These are phyloP conservation scores for Verticillium dahliae DNA, from an alignment of 2,329 filamentous ascomycete genomes.

Conservation along the genomic window DNA sequence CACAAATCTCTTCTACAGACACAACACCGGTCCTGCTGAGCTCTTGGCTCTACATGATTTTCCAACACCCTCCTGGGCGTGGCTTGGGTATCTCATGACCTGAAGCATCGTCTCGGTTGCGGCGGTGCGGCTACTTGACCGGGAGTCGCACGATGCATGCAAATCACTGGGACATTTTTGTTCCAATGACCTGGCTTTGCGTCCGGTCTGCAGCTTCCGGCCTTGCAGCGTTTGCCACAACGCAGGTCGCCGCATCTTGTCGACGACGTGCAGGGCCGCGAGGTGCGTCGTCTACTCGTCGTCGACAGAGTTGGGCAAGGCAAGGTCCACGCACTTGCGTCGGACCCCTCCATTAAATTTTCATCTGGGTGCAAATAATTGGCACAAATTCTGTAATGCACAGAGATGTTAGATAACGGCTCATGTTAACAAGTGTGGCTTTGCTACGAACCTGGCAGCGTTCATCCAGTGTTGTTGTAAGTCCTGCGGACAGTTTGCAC, in stretches of 20 bases:
- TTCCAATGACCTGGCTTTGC: not conserved
- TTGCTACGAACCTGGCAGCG: not conserved
- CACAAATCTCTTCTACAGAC: not conserved
- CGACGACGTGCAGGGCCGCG: not conserved
- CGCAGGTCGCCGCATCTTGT: not conserved
- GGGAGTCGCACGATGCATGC: not conserved
- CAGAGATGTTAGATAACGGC: too few relatives aligned
- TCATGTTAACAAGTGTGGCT: too few relatives aligned
- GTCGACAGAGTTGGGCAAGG: not conserved
- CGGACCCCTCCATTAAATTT: not conserved
- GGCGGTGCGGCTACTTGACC: not conserved
- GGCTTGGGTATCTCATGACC: not conserved
- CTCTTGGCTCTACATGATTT: conserved; percentile 1
- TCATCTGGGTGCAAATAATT: not conserved
- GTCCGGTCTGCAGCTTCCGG: not conserved
- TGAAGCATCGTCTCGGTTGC: not conserved
- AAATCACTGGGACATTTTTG: not conserved
- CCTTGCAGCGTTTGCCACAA: not conserved
- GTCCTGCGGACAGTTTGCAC: conserved; percentile 6
- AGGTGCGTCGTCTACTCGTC: not conserved
- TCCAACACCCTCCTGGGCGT: not conserved
- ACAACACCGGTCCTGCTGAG: not conserved
- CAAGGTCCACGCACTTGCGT: not conserved
- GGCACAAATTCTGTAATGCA: too few relatives aligned
- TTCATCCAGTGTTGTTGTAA: conserved; percentile 24